Evolutionary conservation across 371 early-diverging fungal species (phyloP).

Genomic region (Apophysomyces trapeziformis): DNA sequence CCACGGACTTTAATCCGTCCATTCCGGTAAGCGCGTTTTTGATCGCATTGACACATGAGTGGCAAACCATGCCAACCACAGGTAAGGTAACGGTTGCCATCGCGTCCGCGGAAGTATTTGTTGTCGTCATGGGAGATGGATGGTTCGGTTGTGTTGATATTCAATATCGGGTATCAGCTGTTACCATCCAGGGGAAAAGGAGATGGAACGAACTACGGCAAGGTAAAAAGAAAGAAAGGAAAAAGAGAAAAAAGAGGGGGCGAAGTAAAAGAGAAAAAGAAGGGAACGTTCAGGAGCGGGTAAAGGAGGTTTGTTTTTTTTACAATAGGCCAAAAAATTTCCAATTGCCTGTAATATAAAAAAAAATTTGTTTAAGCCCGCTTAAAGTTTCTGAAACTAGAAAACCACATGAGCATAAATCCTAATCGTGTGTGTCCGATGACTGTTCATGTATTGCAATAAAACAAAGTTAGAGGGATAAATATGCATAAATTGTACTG

Average conservation of each 20-base stretch:
- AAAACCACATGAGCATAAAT: neutral
- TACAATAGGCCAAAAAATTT: neutral
- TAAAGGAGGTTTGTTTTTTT: slow-evolving; percentile 7
- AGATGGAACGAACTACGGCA: neutral
- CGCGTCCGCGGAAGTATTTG: slow-evolving; percentile 5
- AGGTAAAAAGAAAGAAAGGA: neutral
- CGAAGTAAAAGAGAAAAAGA: neutral
- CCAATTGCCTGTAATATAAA: too few relatives aligned
- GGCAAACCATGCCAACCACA: slow-evolving; percentile 87
- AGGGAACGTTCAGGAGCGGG: neutral
- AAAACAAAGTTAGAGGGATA: neutral
- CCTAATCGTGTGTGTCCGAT: neutral
- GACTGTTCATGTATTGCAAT: neutral
- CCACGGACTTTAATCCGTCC: slow-evolving; percentile 47
- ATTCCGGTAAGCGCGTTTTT: slow-evolving; percentile 48
- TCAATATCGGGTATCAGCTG: slow-evolving; percentile 1
- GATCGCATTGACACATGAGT: slow-evolving; percentile 79
- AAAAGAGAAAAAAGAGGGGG: slow-evolving; percentile 1
- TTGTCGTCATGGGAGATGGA: slow-evolving; percentile 8
- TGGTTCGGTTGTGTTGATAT: neutral
- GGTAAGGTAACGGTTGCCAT: slow-evolving; percentile 36
- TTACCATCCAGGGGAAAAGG: neutral
- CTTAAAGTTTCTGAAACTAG: neutral
- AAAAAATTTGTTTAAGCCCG: neutral
- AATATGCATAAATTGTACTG: neutral